Base-by-base conservation (phyloP, 1,284 basidiomycete species). In the Cystobasidium sp. region DNA sequence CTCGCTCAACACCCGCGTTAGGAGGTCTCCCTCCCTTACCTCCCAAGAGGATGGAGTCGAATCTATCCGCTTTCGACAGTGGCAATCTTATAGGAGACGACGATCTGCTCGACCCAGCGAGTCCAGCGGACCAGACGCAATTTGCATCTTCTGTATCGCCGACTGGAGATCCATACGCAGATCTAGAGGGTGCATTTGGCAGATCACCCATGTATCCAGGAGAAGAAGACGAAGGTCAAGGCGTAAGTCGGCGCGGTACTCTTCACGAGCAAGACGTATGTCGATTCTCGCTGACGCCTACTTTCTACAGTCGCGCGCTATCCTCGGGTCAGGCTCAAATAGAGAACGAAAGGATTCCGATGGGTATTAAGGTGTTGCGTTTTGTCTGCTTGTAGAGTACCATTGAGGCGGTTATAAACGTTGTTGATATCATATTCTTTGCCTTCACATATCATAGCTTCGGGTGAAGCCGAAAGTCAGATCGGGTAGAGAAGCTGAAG, bases 21-120 rank as follows among this genome's bases (percentile, higher is more conserved):
- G 43, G 22, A 7, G 52, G 44, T 31, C 39, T 53, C 16, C 74
- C 74, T 39, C 66, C 68, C 18, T 52, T 75, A 39, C 74, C 74
- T 14, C 74, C 74, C 22, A 75, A 75, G 47, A 9, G 59, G 14
- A 56, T 61, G 24, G 74, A 65, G 44, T 71, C 67, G 16, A 66
- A 58, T 20, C 46, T 49, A 8, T 68, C 53, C 39, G 31, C 24
- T 41, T 69, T 37, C 24, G 52, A 41, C 56, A 62, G n/a, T 51
- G 46, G 59, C 2, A 43, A 63, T 37, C 20, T 71, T 12, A 49
- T 71, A 10, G 69, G 69, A 16, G 59, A 63, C 7, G 20, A 43
- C 9, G 69, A 64, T 51, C 41, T 63, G 24, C n/a, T 52, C 9
- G 59, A 63, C 46, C 64, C 64, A 61, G 46, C 56, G 37, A 52